Evolutionary conservation across 768 basidiomycete species (phyloP), one percentile per base, ranked within the genome.

Genomic region (Kwoniella pini): DNA sequence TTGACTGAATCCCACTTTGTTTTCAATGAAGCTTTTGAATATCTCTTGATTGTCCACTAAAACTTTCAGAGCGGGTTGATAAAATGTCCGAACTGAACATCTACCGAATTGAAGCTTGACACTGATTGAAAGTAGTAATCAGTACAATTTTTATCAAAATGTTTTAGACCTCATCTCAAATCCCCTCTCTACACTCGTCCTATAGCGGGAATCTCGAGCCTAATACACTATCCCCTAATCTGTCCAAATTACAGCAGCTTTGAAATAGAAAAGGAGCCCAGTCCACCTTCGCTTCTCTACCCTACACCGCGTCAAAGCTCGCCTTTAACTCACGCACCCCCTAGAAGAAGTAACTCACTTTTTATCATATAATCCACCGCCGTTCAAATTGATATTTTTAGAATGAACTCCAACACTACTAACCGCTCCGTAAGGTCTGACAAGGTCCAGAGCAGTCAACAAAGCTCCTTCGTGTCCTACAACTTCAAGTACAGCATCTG

Each of bases 401-500:
- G 58, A 64, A 57, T 77, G 74, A 2, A 77, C 68, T 3, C 78
- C 79, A 40, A 72, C 66, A 22, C 63, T 67, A 24, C 66, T 68
- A 48, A 80, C 66, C 24, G 69, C 73, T 2, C 77, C 77, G 38
- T 57, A 74, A 15, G 72, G 72, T 24, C 79, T 63, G 12, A 76
- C 63, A 12, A 80, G 65, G 17, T 74, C 68, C 54, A 79, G 52
- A 19, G 76, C 76, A 30, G 64, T 67, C 7, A 54, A 39, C 30
- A 77, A 60, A 0, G 79, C 78, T 2, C 60, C 43, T 13, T 68
- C 63, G 50, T 71, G 63, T 7, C 79, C 79, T 22, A 80, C 79
- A 17, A 80, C 60, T 57, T 80, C 79, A 30, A 80, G 67, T 4
- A 71, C 74, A 4, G 72, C 76, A 57, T 80, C 78, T 1, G 77